Conservation (phyloP, 78 protist species). For the Dictyostelium capitatum region DNA sequence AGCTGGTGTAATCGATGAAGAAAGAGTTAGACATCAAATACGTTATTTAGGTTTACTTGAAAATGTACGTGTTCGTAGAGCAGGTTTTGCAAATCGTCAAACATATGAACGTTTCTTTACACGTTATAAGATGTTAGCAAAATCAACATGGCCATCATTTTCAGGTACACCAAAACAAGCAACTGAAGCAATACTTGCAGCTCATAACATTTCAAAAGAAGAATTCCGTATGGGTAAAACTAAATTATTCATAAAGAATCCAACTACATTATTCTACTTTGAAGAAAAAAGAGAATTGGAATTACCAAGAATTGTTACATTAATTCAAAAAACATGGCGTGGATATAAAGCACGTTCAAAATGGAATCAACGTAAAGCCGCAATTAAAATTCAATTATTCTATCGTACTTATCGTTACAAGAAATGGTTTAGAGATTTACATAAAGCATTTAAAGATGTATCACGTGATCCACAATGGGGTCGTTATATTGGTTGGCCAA, state of each 20-base stretch:
- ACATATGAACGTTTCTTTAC: constrained; percentile 85
- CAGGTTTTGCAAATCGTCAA: constrained; percentile 95
- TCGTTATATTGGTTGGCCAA: constrained; percentile 45
- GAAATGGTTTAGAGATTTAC: constrained; percentile 57
- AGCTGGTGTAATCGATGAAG: constrained; percentile 82
- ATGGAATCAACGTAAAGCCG: constrained; percentile 63
- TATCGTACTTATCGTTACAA: constrained; percentile 58
- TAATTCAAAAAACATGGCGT: constrained; percentile 84
- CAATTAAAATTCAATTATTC: constrained; percentile 71
- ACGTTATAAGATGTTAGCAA: constrained; percentile 86
- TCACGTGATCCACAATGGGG: constrained; percentile 57
- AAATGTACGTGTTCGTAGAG: constrained; percentile 95
- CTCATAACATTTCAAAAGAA: constrained; percentile 30
- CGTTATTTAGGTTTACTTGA: constrained; percentile 94
- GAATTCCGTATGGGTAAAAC: constrained; percentile 91
- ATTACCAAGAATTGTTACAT: constrained; percentile 79
- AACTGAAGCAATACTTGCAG: constrained; percentile 42
- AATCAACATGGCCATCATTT: constrained; percentile 80
- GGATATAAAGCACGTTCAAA: constrained; percentile 52
- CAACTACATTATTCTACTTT: constrained; percentile 83
- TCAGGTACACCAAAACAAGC: constrained; percentile 48
- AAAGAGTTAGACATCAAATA: constrained; percentile 86
- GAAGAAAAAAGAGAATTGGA: constrained; percentile 83
- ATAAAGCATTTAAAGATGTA: constrained; percentile 48
- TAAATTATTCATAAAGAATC: constrained; percentile 90